phyloP scores from a whole-genome alignment of 805 yeast genomes.

The Pichia kluyveri region DNA sequence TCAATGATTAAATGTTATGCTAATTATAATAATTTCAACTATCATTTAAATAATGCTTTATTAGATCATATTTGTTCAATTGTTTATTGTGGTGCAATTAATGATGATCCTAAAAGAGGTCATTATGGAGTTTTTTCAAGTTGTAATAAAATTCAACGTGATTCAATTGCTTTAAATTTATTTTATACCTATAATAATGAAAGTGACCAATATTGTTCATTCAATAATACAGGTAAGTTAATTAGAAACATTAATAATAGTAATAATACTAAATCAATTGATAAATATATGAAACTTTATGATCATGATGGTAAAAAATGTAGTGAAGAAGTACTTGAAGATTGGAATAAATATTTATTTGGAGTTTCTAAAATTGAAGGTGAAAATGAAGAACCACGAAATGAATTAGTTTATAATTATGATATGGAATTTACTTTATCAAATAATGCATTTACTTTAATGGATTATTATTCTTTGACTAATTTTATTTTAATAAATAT shows the following conservation, averaged over 20 bases:
- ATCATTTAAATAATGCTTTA: not conserved
- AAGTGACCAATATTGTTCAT: slow-evolving; percentile 11
- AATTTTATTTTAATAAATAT: no score
- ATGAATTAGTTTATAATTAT: slow-evolving; percentile 13
- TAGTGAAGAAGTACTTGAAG: slow-evolving; percentile 17
- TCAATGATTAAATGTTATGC: slow-evolving; percentile 31
- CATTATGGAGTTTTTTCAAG: slow-evolving; percentile 34
- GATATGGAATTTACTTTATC: not conserved
- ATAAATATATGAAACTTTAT: slow-evolving; percentile 11
- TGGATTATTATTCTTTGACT: not conserved
- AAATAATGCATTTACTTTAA: not conserved
- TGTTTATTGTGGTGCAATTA: slow-evolving; percentile 32
- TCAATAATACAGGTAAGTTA: slow-evolving; percentile 12
- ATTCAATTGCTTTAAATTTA: slow-evolving; percentile 33
- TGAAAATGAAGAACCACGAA: not conserved
- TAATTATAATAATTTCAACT: slow-evolving; percentile 3
- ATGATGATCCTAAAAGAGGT: slow-evolving; percentile 28
- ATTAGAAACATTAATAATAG: slow-evolving; percentile 4
- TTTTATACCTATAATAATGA: slow-evolving; percentile 22
- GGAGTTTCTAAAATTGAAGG: slow-evolving; percentile 10
- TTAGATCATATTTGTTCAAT: slow-evolving; percentile 24
- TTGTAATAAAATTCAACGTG: slow-evolving; percentile 30
- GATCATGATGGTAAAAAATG: slow-evolving; percentile 19
- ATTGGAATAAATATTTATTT: slow-evolving; percentile 18
- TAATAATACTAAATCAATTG: slow-evolving; percentile 3